Conservation (phyloP, 495 filamentous ascomycete species). For the Friedmanniomyces endolithicus region DNA sequence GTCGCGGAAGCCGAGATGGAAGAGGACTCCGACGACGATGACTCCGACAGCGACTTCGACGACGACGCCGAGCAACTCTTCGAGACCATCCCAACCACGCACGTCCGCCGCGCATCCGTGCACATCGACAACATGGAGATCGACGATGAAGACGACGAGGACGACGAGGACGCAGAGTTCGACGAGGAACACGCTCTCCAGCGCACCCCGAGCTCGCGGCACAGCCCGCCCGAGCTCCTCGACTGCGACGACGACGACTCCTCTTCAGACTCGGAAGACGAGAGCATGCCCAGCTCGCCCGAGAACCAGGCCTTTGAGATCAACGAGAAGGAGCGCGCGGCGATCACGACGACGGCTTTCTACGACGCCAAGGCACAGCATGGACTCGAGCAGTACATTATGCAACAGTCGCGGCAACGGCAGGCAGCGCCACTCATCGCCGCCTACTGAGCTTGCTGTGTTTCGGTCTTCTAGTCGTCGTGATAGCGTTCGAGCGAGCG, state of each 20-base stretch:
- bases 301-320: conserved; percentile 52
- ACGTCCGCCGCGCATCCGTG: not conserved
- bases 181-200: conserved; percentile 56
- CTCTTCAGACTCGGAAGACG: conserved; percentile 52
- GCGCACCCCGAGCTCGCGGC: conserved; percentile 53
- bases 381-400: conserved; percentile 13
- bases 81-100: not conserved
- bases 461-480: not conserved
- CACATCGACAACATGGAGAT: conserved; percentile 35
- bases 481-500: conserved; percentile 10
- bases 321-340: conserved; percentile 51
- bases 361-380: conserved; percentile 26
- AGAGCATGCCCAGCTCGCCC: conserved; percentile 76
- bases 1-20: conserved; percentile 64
- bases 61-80: conserved; percentile 5
- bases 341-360: conserved; percentile 41
- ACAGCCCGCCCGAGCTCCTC: conserved; percentile 67
- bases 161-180: conserved; percentile 56
- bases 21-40: conserved; percentile 49
- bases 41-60: conserved; percentile 34
- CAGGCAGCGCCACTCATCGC: conserved; percentile 9
- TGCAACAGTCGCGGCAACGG: conserved; percentile 5
- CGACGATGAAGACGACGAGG: conserved; percentile 40
- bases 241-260: conserved; percentile 37
- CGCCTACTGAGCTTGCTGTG: conserved; percentile 5